Base-by-base conservation (phyloP, 495 filamentous ascomycete species). In the Penicillium paxilli region DNA sequence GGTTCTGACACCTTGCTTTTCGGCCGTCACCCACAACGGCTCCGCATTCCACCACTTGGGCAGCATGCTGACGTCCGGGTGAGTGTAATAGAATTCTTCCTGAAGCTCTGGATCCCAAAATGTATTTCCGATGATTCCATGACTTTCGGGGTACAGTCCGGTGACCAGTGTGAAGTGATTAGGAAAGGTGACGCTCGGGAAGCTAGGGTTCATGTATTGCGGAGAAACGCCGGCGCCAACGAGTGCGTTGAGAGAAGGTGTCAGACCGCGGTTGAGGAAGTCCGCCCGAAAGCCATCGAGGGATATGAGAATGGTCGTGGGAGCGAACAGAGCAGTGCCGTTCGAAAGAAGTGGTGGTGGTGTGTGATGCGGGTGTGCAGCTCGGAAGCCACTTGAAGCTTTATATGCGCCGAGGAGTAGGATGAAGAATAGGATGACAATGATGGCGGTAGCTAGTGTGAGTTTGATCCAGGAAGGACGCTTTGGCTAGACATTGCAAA, bases 211-310 rank as follows among this genome's bases (percentile, higher is more conserved):
- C 90, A 99, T 96, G 65, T 92, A 96, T 49, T 80, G 80, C 8
- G 94, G 92, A 5, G 92, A 96, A 2, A 99, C 83, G 25, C 94
- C 94, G 35, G 88, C 81, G 26, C 84, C 83, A 57, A 96, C 78
- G 63, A 99, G 89, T 11, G 82, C 76, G 52, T 85, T 88, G 5
- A 99, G 79, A 1, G 87, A 84, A 0, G 93, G 94, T 0, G 94
- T 96, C 42, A 99, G 65, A 6, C 85, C 85, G 22, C 92, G 83
- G 26, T 83, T 80, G 28, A 99, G 80, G 58, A 96, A 99, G 67
- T 98, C 94, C 2, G 95, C 92, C n/a, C 94, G 86, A 68, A 99
- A 97, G 2, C 94, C 94, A 70, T 99, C 94, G 9, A 99, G 79
- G 30, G 93, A 97, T 58, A 99, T 89, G 42, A 97, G 69, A 35